Conservation (phyloP, 352 stramenopile genomes). For the Blastocystis hominis region DNA sequence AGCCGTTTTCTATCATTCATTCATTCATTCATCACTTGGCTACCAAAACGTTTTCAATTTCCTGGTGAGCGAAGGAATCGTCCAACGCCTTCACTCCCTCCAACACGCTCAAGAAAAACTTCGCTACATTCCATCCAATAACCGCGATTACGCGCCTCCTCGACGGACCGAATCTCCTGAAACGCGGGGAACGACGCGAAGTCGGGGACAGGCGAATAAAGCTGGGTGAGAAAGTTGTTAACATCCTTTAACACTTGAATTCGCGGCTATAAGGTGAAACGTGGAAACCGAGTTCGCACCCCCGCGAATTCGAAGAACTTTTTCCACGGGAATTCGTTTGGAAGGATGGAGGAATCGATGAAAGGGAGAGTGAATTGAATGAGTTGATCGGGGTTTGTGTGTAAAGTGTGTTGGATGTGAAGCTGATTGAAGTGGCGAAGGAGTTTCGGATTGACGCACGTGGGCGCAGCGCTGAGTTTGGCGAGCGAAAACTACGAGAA, state of each 20-base stretch:
- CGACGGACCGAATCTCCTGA: not conserved
- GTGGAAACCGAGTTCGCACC: not conserved
- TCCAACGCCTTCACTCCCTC: not conserved
- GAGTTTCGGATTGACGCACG: not conserved
- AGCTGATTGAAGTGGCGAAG: constrained; percentile 18
- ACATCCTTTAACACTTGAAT: not conserved
- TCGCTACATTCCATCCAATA: not conserved
- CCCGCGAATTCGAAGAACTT: not conserved
- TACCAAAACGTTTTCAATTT: not conserved
- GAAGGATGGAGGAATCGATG: not conserved
- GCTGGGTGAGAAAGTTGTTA: not conserved
- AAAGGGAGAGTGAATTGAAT: not conserved
- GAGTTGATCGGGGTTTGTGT: not conserved
- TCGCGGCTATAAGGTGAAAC: not conserved
- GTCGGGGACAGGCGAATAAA: not conserved
- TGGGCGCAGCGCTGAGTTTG: constrained; percentile 3
- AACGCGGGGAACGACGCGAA: not conserved
- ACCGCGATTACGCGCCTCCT: not conserved
- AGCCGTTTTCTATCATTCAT: not conserved
- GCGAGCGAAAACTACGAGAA: not conserved
- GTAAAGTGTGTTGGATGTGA: not conserved
- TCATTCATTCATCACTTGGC: not conserved
- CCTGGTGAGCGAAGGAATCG: not conserved
- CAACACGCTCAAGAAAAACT: not conserved
- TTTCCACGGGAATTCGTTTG: not conserved